Evolutionary conservation across 768 basidiomycete genomes (phyloP), one percentile per base, ranked within the genome.

Genomic region (Leucocoprinus sp.): DNA sequence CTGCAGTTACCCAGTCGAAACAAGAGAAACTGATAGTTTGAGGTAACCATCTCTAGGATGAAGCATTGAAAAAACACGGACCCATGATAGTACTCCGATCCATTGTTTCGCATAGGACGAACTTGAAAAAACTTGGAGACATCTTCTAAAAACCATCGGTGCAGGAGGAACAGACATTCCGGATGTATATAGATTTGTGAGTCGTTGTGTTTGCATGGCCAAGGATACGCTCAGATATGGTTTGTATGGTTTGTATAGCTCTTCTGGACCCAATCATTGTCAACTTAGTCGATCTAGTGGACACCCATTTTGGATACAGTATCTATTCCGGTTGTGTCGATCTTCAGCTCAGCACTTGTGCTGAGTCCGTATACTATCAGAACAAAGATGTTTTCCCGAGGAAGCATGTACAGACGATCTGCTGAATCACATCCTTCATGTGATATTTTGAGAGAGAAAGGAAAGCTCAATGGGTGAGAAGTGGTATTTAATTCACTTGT

Each of bases 221-320:
- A 23, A 7, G 39, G 7, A 21, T 18, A 31, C n/a, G n/a, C n/a
- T n/a, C n/a, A n/a, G n/a, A 12, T 31, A 3, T 31, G 9, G 5
- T n/a, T 31, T 4, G n/a, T 27, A 14, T n/a, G 24, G 22, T 4
- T 17, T 19, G 11, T 43, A 3, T 37, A 63, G 63, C 55, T 46
- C 6, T n/a, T n/a, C 56, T 64, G 5, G 38, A 50, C 8, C 41
- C 31, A 17, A 54, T 53, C 1, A 55, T 64, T 36, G 62, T 68
- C 33, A 68, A 68, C 42, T 49, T 66, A n/a, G 57, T 64, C 5
- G 65, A 66, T 48, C 26, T 48, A 4, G 39, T 29, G 5, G 50
- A 50, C 3, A 52, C 52, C n/a, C 4, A 39, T 28, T 22, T 21
- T 9, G 27, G 43, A 45, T 9, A 4, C 34, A 8, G 35, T 37